These are phyloP conservation scores for Hyphopichia khmerensis DNA, from an alignment of 1,139 yeast genomes.

Conservation along the genomic window DNA sequence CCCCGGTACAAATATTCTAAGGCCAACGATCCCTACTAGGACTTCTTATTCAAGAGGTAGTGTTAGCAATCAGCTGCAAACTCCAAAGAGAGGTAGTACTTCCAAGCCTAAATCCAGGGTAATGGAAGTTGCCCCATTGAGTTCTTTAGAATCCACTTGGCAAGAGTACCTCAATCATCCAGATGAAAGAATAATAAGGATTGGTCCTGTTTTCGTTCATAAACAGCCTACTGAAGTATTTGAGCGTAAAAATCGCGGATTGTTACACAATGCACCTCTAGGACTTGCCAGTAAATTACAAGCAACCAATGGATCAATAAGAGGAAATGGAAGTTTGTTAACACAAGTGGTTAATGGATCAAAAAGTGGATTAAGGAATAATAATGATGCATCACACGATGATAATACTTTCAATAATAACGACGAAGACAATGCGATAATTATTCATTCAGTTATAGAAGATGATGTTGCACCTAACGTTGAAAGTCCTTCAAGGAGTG, in stretches of 20 bases:
- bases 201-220: constrained; percentile 51
- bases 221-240: constrained; percentile 44
- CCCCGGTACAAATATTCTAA: constrained; percentile 58
- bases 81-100: constrained; percentile 12
- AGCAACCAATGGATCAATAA: constrained; percentile 13
- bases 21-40: constrained; percentile 50
- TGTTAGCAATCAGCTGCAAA: constrained; percentile 1
- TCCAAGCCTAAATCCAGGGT: constrained; percentile 25
- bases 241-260: constrained; percentile 58
- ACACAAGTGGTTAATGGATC: constrained; percentile 59
- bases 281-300: constrained; percentile 31
- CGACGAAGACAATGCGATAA: constrained; percentile 32
- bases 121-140: constrained; percentile 53
- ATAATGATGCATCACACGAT: constrained; percentile 9
- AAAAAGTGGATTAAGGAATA: constrained; percentile 28
- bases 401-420: constrained; percentile 8
- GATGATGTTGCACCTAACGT: constrained; percentile 9
- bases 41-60: constrained; percentile 24
- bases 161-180: constrained; percentile 53
- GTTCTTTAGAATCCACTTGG: constrained; percentile 71
- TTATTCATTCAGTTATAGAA: constrained; percentile 24
- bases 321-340: constrained; percentile 33
- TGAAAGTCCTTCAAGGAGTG: not conserved
- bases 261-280: constrained; percentile 60
- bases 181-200: constrained; percentile 70